phyloP scores from a whole-genome alignment of 2,329 filamentous ascomycete species.

The Talaromyces sp. region DNA sequence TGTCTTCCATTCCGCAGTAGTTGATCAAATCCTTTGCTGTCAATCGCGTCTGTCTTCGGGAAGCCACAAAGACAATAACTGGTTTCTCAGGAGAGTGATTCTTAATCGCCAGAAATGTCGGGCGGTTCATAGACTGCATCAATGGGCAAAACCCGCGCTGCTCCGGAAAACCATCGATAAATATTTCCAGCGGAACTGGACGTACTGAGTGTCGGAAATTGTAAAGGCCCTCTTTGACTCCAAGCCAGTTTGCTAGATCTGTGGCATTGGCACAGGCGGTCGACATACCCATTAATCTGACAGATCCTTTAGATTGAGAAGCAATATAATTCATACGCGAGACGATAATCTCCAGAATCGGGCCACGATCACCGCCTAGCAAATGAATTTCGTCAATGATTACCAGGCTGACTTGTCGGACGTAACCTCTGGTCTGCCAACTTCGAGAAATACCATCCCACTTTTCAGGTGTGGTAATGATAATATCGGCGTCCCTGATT shows the following conservation, averaged over 20 bases:
- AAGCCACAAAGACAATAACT: slow-evolving; percentile 97
- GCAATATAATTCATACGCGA: slow-evolving; percentile 97
- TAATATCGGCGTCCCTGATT: slow-evolving; percentile 92
- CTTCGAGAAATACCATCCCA: slow-evolving; percentile 99
- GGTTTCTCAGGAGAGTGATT: slow-evolving; percentile 93
- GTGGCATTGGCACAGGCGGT: slow-evolving; percentile 94
- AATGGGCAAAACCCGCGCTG: slow-evolving; percentile 91
- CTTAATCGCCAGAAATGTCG: slow-evolving; percentile 94
- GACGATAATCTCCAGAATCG: slow-evolving; percentile 96
- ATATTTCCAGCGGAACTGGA: slow-evolving; percentile 90
- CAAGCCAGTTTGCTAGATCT: slow-evolving; percentile 92
- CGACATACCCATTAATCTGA: slow-evolving; percentile 95
- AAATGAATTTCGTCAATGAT: slow-evolving; percentile 99
- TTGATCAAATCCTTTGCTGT: slow-evolving; percentile 97
- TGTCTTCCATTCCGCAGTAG: slow-evolving; percentile 96
- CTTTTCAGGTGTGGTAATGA: slow-evolving; percentile 98
- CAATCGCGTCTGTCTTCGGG: slow-evolving; percentile 84
- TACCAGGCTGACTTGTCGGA: slow-evolving; percentile 87
- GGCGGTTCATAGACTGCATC: slow-evolving; percentile 99
- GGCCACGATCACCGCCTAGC: slow-evolving; percentile 90
- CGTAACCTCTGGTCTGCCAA: slow-evolving; percentile 96
- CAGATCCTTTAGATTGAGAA: slow-evolving; percentile 80
- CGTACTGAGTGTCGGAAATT: slow-evolving; percentile 97
- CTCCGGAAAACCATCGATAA: slow-evolving; percentile 95
- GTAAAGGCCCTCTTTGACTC: slow-evolving; percentile 91